Percentiles rank a stretch among this genome's conserved stretches.
Conservation (phyloP, 2,329 filamentous ascomycete species). For the Ceratocystis albifundus region DNA sequence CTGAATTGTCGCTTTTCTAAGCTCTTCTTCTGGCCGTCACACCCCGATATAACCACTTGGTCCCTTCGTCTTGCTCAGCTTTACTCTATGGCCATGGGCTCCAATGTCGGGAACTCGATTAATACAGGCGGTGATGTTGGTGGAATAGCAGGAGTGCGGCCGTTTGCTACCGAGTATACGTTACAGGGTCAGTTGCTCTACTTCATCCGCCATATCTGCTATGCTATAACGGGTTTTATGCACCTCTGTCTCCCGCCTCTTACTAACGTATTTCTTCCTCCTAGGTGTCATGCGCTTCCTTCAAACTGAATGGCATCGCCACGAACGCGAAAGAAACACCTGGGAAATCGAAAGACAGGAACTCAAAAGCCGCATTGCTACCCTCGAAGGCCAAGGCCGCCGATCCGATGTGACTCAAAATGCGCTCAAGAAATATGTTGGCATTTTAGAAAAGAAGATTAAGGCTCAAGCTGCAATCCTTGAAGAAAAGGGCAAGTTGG, state of each 20-base stretch:
- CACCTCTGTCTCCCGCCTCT: not conserved
- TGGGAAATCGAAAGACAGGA: slow-evolving; percentile 99
- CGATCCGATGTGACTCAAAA: slow-evolving; percentile 82
- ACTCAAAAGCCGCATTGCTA: slow-evolving; percentile 95
- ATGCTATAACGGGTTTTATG: not conserved
- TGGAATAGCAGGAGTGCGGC: slow-evolving; percentile 33
- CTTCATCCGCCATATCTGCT: not conserved
- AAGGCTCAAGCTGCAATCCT: slow-evolving; percentile 57
- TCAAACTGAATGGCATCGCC: slow-evolving; percentile 97
- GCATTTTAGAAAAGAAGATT: slow-evolving; percentile 77
- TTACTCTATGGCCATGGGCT: slow-evolving; percentile 16
- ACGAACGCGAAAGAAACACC: slow-evolving; percentile 92
- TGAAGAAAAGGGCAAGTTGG: slow-evolving; percentile 46
- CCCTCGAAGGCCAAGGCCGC: slow-evolving; percentile 78
- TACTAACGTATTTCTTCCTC: slow-evolving; percentile 9
- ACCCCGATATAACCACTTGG: not conserved
- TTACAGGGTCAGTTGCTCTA: slow-evolving; percentile 37
- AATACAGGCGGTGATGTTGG: slow-evolving; percentile 35
- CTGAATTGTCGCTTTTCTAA: not conserved
- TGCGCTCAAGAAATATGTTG: slow-evolving; percentile 78
- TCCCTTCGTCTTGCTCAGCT: not conserved
- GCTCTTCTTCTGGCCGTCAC: not conserved
- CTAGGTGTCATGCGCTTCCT: slow-evolving; percentile 96
- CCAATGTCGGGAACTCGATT: slow-evolving; percentile 35
- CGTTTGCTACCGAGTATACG: slow-evolving; percentile 51